Evolutionary conservation across 805 yeast species (phyloP), one percentile per base, ranked within the genome.

Genomic region (Yarrowia bubula): DNA sequence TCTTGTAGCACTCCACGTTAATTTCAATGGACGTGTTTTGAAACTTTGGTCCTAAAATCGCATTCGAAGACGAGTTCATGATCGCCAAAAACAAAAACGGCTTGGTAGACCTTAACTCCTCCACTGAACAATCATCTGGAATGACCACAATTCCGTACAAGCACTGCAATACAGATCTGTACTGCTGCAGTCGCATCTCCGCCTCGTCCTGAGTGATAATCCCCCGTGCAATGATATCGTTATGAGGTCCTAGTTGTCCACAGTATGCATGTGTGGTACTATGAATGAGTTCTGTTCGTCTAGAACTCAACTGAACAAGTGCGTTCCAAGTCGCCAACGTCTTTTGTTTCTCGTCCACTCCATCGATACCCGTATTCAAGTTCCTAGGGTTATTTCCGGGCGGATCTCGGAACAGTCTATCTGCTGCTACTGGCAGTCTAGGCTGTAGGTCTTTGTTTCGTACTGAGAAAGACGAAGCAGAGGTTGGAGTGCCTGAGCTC

Each of bases 61-160:
- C 64, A 63, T 81, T 73, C 1, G 88, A 83, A 0, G 89, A 78
- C 11, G 85, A 79, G 2, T 90, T 81, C 81, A 91, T 82, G 14
- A 91, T 77, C 0, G 88, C 79, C 42, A 86, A 81, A 69, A 90
- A 84, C 50, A 91, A 73, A 22, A 83, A 79, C 1, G 96, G 96
- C 47, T 80, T 80, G 0, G 80, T 75, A 13, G 73, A 71, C 53
- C 86, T 78, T 61, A 91, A 70, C 14, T 77, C 77, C 8, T 81
- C 84, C 6, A 83, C 79, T 0, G 82, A 72, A 28, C 78, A 68
- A 14, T 77, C 76, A 0, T 73, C 73, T 0, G 85, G 83, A 2
- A 89, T 73, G 38, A 77, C 80, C n/a, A 90, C 81, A 41, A 86
- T 80, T 2, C 92, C 90, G 68, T 81, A 84, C 6, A 74, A 70